These are phyloP conservation scores for Kwoniella sp. DNA, from an alignment of 768 basidiomycete species.

Conservation along the genomic window DNA sequence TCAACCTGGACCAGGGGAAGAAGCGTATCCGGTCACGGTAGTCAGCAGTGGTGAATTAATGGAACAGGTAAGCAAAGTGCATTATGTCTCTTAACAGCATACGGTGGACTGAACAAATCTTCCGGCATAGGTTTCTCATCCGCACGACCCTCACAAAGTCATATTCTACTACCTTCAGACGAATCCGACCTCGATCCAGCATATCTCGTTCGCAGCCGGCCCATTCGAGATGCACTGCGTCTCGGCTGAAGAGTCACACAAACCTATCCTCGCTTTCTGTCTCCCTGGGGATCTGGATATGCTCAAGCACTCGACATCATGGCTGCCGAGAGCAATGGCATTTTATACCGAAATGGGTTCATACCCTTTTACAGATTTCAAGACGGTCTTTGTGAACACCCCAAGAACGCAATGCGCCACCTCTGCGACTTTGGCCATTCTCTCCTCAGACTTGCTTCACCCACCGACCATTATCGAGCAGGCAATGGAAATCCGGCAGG, in stretches of 20 bases:
- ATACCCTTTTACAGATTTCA: constrained; percentile 90
- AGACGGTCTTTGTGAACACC: constrained; percentile 90
- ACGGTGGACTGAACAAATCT: too few relatives aligned
- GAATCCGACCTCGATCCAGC: constrained; percentile 87
- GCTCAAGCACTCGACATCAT: constrained; percentile 69
- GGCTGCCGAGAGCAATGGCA: constrained; percentile 80
- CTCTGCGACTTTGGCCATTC: constrained; percentile 76
- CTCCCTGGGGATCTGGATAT: constrained; percentile 81
- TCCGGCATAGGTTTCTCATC: constrained; percentile 75
- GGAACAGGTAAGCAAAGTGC: constrained; percentile 69
- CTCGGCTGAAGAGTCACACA: constrained; percentile 54
- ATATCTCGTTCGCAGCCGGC: constrained; percentile 92
- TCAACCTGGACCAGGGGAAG: constrained; percentile 60
- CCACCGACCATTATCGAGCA: constrained; percentile 89
- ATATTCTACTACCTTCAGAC: constrained; percentile 90
- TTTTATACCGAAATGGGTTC: constrained; percentile 93
- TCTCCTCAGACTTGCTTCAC: constrained; percentile 78
- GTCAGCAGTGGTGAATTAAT: constrained; percentile 92
- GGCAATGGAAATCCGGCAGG: constrained; percentile 83
- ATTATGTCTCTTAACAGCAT: too few relatives aligned
- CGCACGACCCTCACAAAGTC: constrained; percentile 86
- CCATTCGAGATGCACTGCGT: constrained; percentile 82
- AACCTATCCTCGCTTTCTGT: constrained; percentile 82
- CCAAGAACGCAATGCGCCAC: constrained; percentile 79
- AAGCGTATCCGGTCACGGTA: constrained; percentile 73